Conservation (phyloP, 495 filamentous ascomycete genomes). For the Trichoderma reesei region DNA sequence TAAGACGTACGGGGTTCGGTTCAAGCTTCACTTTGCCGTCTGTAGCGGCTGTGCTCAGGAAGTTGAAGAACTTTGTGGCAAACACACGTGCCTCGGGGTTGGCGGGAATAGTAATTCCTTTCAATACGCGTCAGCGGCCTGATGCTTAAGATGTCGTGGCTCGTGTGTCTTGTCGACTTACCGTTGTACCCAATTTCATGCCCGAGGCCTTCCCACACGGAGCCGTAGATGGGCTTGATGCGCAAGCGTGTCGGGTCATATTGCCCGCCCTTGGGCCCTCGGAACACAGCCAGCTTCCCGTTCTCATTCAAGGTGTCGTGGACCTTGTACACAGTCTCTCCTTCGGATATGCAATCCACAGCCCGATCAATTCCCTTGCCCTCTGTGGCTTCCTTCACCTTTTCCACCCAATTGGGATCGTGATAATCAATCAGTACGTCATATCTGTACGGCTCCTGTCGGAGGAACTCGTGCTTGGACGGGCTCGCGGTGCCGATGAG, state of each 20-base stretch:
- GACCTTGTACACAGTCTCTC: conserved; percentile 17
- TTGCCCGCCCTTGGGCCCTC: conserved; percentile 21
- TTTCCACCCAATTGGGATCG: conserved; percentile 40
- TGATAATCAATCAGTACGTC: conserved; percentile 49
- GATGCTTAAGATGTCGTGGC: not conserved
- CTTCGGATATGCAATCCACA: conserved; percentile 34
- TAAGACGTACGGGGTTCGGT: conserved; percentile 26
- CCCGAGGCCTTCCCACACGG: conserved; percentile 36
- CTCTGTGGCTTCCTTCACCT: conserved; percentile 29
- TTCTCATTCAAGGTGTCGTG: conserved; percentile 10
- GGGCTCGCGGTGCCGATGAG: conserved; percentile 28
- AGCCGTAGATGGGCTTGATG: conserved; percentile 27
- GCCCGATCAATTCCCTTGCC: conserved; percentile 21
- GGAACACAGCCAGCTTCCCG: conserved; percentile 23
- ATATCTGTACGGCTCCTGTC: conserved; percentile 27
- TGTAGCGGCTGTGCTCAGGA: conserved; percentile 14
- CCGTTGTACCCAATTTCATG: conserved; percentile 24
- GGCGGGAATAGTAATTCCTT: conserved; percentile 6
- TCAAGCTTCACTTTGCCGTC: conserved; percentile 15
- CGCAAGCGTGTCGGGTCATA: conserved; percentile 21
- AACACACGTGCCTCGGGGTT: conserved; percentile 20
- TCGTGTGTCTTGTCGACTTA: conserved; percentile 10
- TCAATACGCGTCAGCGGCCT: not conserved
- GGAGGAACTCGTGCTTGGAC: conserved; percentile 18
- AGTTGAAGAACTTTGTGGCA: conserved; percentile 27